phyloP scores from a whole-genome alignment of 306 rosid species.

The Prunus padus region DNA sequence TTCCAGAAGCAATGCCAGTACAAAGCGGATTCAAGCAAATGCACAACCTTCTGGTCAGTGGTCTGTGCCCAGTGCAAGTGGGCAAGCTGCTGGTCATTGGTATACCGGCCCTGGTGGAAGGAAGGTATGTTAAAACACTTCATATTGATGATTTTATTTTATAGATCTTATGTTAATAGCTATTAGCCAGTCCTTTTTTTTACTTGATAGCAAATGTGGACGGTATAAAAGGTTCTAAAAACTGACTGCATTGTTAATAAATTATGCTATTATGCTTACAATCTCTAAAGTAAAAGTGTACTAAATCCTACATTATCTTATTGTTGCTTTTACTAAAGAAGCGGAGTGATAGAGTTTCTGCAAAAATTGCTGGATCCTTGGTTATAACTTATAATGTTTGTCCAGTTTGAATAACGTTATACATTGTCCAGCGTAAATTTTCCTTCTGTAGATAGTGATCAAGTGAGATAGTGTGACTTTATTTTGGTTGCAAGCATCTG shows the following conservation, averaged over 20 bases:
- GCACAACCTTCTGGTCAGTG: slow-evolving; percentile 80
- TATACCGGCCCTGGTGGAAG: slow-evolving; percentile 69
- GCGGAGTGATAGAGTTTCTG: background rate
- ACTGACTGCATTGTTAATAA: background rate
- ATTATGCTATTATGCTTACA: background rate
- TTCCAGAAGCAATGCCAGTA: slow-evolving; percentile 42
- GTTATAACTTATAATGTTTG: background rate
- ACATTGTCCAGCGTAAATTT: background rate
- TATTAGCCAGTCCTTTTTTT: slow-evolving; percentile 1
- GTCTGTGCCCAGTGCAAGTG: slow-evolving; percentile 55
- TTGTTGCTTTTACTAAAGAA: slow-evolving; percentile 1
- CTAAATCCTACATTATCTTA: background rate
- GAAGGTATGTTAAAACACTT: slow-evolving; percentile 46
- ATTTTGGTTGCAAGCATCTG: background rate
- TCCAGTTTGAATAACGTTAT: background rate
- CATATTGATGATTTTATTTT: background rate
- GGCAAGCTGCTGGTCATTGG: slow-evolving; percentile 81
- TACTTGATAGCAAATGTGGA: slow-evolving; percentile 5
- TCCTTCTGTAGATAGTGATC: background rate
- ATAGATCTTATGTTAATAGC: background rate
- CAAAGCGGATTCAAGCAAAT: slow-evolving; percentile 67
- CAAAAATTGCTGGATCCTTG: background rate
- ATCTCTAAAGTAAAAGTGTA: background rate
- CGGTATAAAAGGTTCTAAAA: slow-evolving; percentile 2
- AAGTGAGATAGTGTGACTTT: background rate